Evolutionary conservation across 2,329 filamentous ascomycete genomes (phyloP).

Genomic region (Teratosphaeria pseudoeucalypti): DNA sequence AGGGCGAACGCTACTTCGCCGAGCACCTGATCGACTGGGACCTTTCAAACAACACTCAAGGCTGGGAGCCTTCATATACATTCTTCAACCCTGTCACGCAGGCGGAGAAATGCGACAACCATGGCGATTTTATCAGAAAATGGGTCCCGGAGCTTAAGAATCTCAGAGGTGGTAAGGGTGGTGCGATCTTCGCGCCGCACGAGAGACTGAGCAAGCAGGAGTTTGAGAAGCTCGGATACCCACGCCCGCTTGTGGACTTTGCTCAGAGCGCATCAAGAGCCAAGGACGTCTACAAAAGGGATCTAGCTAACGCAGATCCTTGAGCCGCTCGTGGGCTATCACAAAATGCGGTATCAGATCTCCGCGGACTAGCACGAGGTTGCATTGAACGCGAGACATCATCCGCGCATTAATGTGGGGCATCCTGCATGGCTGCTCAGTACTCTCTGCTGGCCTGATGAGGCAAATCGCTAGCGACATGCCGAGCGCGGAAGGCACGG

Average conservation of each 20-base stretch:
- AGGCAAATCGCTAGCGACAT: not conserved
- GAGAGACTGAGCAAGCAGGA: conserved; percentile 34
- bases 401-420: not conserved
- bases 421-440: not conserved
- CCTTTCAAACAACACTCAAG: conserved; percentile 41
- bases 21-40: conserved; percentile 40
- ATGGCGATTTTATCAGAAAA: conserved; percentile 69
- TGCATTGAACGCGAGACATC: not conserved
- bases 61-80: conserved; percentile 43
- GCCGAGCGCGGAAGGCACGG: not conserved
- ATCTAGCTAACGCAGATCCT: conserved; percentile 13
- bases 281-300: conserved; percentile 34
- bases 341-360: not conserved
- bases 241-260: conserved; percentile 36
- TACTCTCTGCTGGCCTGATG: not conserved
- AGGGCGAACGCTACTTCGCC: conserved; percentile 42
- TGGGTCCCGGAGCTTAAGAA: conserved; percentile 77
- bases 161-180: conserved; percentile 43
- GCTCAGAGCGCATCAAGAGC: conserved; percentile 33
- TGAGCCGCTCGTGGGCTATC: not conserved
- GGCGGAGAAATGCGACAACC: conserved; percentile 69
- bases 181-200: conserved; percentile 40
- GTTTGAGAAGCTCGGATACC: conserved; percentile 40
- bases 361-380: not conserved
- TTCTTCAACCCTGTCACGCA: conserved; percentile 58